Conservation (phyloP, 1,139 yeast species). For the Saccharomyces pastorianus region DNA sequence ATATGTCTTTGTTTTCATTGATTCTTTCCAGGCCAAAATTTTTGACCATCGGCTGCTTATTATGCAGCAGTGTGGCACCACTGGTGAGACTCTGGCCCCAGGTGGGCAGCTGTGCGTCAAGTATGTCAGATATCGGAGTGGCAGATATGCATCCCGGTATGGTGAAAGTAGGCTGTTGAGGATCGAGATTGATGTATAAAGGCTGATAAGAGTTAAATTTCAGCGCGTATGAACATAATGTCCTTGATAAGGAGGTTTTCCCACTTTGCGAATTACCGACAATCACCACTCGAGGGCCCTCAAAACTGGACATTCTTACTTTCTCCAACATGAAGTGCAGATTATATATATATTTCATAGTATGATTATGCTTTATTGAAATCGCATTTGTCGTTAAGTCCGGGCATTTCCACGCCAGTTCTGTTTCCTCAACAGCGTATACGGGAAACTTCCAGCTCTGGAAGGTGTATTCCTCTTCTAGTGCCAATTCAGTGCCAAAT, state of each 20-base stretch:
- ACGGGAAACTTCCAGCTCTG: slow-evolving; percentile 52
- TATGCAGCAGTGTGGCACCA: slow-evolving; percentile 77
- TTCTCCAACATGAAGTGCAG: slow-evolving; percentile 72
- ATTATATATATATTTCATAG: slow-evolving; percentile 44
- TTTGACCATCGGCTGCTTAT: slow-evolving; percentile 80
- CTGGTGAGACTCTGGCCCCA: slow-evolving; percentile 83
- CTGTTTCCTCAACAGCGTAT: slow-evolving; percentile 53
- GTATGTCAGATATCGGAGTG: slow-evolving; percentile 68
- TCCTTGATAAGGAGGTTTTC: slow-evolving; percentile 66
- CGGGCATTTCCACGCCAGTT: slow-evolving; percentile 37
- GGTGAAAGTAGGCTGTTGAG: slow-evolving; percentile 68
- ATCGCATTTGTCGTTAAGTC: slow-evolving; percentile 14
- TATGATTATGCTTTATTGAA: slow-evolving; percentile 18
- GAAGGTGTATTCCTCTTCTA: slow-evolving; percentile 55
- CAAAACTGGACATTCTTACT: slow-evolving; percentile 37
- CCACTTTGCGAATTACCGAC: slow-evolving; percentile 71
- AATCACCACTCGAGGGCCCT: slow-evolving; percentile 64
- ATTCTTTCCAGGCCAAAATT: slow-evolving; percentile 65
- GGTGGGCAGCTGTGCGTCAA: slow-evolving; percentile 67
- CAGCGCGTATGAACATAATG: slow-evolving; percentile 65
- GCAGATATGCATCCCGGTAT: slow-evolving; percentile 85
- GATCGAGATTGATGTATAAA: slow-evolving; percentile 73
- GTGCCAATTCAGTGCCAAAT: slow-evolving; percentile 86
- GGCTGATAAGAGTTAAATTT: slow-evolving; percentile 58
- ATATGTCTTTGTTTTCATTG: slow-evolving; percentile 54